Base-by-base conservation (phyloP, 176 grass and related monocot genomes). In the Otatea glauca region DNA sequence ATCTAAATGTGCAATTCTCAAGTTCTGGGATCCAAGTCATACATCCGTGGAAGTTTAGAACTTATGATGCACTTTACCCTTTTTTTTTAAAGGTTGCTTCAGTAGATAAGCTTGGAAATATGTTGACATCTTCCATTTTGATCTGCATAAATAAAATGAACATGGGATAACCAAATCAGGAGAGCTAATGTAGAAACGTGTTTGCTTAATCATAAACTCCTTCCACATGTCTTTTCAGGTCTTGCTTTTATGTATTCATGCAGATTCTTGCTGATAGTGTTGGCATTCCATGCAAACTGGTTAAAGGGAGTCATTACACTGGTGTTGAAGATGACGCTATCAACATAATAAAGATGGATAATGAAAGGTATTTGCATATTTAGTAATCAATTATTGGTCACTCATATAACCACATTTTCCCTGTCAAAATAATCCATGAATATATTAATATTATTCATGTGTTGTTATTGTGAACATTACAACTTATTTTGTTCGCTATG, bases 251-350 rank as follows among this genome's bases (percentile, higher is more conserved):
- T 54, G 72, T 47, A 54, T 85, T 74, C 77, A 87, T 87, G 75
- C 88, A 97, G 95, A 93, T 97, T 80, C 91, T 97, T 84, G 92
- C 95, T 66, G 95, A 97, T 89, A 91, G 85, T 89, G 92, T 97
- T 88, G 95, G 88, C 78, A 92, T 97, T 89, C 90, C 83, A 86
- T 97, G 95, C 84, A 97, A 90, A 78, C 82, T 97, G 29, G 92
- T 97, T 81, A 97, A 97, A 85, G 92, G 95, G 74, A 94, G 95
- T 75, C 88, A 97, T 74, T 97, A 97, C 84, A 97, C 92, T 65
- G 95, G 95, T 77, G 84, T 91, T 56, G 95, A 94, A 69, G 90
- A 97, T 88, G 95, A 94, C 68, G 95, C 92, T 84, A 86, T 97
- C 43, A 97, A 92, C 65, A 91, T 97, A 78, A 89, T 97, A 88